Conservation (phyloP, 495 filamentous ascomycete species). For the Niebla homalea region DNA sequence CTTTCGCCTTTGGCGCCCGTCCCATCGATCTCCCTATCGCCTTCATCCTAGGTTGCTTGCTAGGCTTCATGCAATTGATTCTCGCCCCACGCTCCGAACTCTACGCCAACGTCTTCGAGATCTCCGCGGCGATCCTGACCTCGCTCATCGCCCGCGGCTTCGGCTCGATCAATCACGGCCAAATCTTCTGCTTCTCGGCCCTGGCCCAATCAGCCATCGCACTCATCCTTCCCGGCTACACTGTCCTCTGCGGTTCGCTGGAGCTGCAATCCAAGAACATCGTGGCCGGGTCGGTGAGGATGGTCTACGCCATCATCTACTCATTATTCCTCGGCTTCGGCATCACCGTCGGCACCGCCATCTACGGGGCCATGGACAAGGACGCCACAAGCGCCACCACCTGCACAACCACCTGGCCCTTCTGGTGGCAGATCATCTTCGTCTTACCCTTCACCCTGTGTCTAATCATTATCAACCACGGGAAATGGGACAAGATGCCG, state of each 20-base stretch:
- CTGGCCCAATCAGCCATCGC: slow-evolving; percentile 85
- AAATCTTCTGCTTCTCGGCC: slow-evolving; percentile 81
- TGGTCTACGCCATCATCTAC: slow-evolving; percentile 95
- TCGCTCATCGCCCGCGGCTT: slow-evolving; percentile 85
- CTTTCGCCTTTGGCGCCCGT: slow-evolving; percentile 81
- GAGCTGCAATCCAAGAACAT: slow-evolving; percentile 81
- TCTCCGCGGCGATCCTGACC: slow-evolving; percentile 71
- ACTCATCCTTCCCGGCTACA: slow-evolving; percentile 82
- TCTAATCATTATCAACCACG: slow-evolving; percentile 75
- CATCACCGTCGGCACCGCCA: slow-evolving; percentile 82
- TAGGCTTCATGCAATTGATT: slow-evolving; percentile 72
- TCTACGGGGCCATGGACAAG: slow-evolving; percentile 71
- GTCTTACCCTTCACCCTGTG: slow-evolving; percentile 72
- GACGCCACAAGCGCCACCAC: slow-evolving; percentile 61
- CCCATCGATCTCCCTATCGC: slow-evolving; percentile 79
- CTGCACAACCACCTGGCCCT: slow-evolving; percentile 50
- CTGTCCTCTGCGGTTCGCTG: slow-evolving; percentile 66
- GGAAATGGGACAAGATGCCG: slow-evolving; percentile 79
- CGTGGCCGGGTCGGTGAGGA: slow-evolving; percentile 80
- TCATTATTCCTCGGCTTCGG: slow-evolving; percentile 94
- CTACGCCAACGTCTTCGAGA: slow-evolving; percentile 77
- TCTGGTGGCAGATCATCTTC: slow-evolving; percentile 56
- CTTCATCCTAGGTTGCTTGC: slow-evolving; percentile 71
- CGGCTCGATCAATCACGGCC: slow-evolving; percentile 57
- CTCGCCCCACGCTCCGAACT: slow-evolving; percentile 68